A percentile compares a stretch with the other conserved stretches of the same genome.
Evolutionary conservation across 2,329 filamentous ascomycete species (phyloP).

Genomic region (Colletotrichum sp.): DNA sequence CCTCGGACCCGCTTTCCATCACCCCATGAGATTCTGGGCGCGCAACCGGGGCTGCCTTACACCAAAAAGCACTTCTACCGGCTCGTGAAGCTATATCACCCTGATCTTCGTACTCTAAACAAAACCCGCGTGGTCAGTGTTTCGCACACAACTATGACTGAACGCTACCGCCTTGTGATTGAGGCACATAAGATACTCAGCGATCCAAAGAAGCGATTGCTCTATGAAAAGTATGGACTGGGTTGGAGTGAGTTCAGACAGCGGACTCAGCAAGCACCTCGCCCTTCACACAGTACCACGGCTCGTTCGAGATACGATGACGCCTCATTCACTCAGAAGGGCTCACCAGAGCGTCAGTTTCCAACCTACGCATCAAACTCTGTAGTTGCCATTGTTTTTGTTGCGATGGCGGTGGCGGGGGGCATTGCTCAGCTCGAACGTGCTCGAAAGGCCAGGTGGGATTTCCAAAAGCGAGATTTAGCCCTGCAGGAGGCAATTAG

Average conservation of each 20-base stretch:
- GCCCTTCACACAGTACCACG: neutral
- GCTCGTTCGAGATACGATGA: neutral
- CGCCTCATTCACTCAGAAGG: neutral
- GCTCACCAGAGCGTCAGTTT: neutral
- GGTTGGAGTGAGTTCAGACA: neutral
- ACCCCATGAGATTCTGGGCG: conserved; percentile 20
- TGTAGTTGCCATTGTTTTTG: conserved; percentile 8
- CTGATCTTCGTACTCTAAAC: conserved; percentile 9
- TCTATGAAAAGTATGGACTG: conserved; percentile 14
- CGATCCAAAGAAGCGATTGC: conserved; percentile 1
- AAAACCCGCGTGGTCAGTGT: neutral
- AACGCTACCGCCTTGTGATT: conserved; percentile 22
- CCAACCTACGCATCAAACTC: conserved; percentile 19
- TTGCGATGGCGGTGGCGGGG: conserved; percentile 12
- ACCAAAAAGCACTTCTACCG: conserved; percentile 20
- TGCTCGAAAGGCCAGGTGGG: neutral
- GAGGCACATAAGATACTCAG: conserved; percentile 21
- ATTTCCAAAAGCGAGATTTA: neutral
- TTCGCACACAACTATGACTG: neutral
- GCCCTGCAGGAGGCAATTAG: neutral
- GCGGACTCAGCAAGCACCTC: neutral
- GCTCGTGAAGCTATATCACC: conserved; percentile 26
- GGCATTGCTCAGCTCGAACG: conserved; percentile 4
- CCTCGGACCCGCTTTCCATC: conserved; percentile 11
- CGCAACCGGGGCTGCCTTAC: conserved; percentile 1